Evolutionary conservation across 108 stramenopile species (phyloP).

Genomic region (Nannochloropsis oceanica): DNA sequence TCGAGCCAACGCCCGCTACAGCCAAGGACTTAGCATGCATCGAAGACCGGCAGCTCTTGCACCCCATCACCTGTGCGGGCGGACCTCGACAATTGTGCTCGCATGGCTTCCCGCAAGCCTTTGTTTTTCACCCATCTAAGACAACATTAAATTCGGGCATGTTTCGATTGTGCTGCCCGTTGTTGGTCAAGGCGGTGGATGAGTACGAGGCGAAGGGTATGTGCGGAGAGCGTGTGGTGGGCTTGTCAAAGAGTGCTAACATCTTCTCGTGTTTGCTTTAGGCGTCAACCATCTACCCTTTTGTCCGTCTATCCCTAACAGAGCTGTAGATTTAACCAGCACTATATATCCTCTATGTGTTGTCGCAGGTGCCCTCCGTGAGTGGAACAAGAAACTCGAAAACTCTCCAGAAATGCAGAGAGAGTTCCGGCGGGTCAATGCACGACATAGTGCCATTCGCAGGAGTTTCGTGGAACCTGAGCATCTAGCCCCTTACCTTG

Average conservation of each 20-base stretch:
- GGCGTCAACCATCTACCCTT: not conserved
- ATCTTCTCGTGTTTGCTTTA: not conserved
- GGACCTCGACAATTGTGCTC: constrained; percentile 2
- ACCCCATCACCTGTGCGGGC: not conserved
- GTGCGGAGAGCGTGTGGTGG: not conserved
- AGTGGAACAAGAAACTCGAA: not conserved
- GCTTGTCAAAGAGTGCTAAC: not conserved
- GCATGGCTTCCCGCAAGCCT: constrained; percentile 27
- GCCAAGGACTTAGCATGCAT: constrained; percentile 17
- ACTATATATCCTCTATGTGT: not conserved
- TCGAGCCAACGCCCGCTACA: constrained; percentile 5
- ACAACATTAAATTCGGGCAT: constrained; percentile 15
- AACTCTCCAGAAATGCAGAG: not conserved
- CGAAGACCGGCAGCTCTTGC: constrained; percentile 15
- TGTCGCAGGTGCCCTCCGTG: not conserved
- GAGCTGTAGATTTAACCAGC: too few relatives aligned
- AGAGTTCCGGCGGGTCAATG: constrained; percentile 22
- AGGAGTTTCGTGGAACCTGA: constrained; percentile 1
- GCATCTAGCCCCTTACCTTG: not conserved
- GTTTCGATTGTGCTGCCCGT: constrained; percentile 17
- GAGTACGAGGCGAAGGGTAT: constrained; percentile 10
- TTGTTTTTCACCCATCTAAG: constrained; percentile 12
- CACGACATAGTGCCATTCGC: constrained; percentile 2
- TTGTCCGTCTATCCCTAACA: not conserved
- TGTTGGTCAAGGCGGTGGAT: constrained; percentile 22